Conservation (phyloP, 78 protist genomes). For the Emiliania huxleyi region DNA sequence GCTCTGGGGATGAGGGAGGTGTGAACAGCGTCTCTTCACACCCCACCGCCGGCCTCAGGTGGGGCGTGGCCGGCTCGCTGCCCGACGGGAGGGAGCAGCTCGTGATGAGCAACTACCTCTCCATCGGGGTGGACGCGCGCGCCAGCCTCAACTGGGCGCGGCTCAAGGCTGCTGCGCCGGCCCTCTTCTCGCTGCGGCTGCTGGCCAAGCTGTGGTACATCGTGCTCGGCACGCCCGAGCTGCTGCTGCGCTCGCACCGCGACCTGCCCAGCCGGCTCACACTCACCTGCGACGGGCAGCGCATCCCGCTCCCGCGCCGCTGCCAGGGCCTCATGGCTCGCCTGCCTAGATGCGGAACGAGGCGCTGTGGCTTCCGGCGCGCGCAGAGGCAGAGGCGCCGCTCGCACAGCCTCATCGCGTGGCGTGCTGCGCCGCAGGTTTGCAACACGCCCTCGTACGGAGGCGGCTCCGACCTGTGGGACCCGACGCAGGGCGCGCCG, state of each 20-base stretch:
- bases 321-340: background rate
- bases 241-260: background rate
- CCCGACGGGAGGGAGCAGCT: background rate
- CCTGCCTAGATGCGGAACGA: too few species aligned
- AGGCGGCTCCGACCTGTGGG: slow-evolving; percentile 19
- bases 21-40: too few species aligned
- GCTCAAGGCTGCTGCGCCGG: background rate
- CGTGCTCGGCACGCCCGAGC: background rate
- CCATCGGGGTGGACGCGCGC: background rate
- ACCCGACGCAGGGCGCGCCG: background rate
- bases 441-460: background rate
- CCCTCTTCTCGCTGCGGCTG: background rate
- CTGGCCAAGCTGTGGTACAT: background rate
- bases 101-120: background rate
- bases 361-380: too few species aligned
- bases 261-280: background rate
- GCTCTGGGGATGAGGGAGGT: too few species aligned
- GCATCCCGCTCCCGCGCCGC: background rate
- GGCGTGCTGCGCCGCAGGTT: too few species aligned
- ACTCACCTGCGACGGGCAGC: background rate
- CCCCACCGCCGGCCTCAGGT: too few species aligned
- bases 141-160: background rate
- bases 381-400: too few species aligned
- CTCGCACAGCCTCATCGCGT: too few species aligned
- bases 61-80: background rate